Base-by-base conservation (phyloP, 192 early-diverging fungal species). In the Backusella psychrophila region DNA sequence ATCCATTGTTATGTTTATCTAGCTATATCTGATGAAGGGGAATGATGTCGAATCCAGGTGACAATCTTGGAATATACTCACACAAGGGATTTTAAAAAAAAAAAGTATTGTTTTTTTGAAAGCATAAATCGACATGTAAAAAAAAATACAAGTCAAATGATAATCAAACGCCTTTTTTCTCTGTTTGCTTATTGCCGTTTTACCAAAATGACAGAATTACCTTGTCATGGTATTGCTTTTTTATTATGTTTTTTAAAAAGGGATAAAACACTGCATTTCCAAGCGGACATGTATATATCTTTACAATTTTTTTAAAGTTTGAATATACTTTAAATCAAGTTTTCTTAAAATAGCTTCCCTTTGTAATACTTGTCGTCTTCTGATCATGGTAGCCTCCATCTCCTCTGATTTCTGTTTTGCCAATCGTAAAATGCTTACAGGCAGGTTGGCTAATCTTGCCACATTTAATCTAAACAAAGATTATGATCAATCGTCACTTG, bases 371-470 rank as follows among this genome's bases (percentile, higher is more conserved):
- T 38, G 19, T 38, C 19, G 15, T 69, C 67, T 69, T 35, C 35
- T 33, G 5, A 6, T 69, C 67, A 38, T 69, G 15, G 19, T 59
- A 1, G 29, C 44, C 75, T 85, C 82, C 69, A 87, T 73, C 53
- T 87, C 82, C n/a, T 80, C 77, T 5, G 92, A 85, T 74, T 93
- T 92, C 17, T 74, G 38, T 36, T 75, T 74, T 6, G 93, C 93
- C 9, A 74, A 76, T 6, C 82, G 78, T 19, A 93, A 67, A 3
- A 95, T 69, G 0, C 23, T 6, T 23, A 66, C 56, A 0, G 92
- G 91, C 4, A 95, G 33, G 46, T 83, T 78, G 1, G 93, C 93
- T 69, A 95, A 74, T 44, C 88, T 80, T 9, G 93, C 93, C 23
- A 94, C 92, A 82, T 94, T 93, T 65, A 94, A 74, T 9, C 91